These are phyloP conservation scores for Phalaenopsis hybrid DNA, from an alignment of 116 monocot species.

Conservation along the genomic window DNA sequence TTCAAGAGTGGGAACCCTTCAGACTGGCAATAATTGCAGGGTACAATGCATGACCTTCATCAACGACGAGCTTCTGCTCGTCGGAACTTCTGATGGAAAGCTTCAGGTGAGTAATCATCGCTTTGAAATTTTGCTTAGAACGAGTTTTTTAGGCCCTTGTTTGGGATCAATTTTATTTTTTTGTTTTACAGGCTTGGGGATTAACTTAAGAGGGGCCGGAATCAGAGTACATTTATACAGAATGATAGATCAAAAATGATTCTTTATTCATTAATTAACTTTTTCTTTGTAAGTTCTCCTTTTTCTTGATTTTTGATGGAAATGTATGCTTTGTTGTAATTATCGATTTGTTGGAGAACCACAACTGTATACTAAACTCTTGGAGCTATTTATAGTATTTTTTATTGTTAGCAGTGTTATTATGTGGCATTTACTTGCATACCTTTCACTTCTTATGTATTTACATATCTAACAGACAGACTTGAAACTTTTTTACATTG, in stretches of 20 bases:
- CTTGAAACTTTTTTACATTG: too few species aligned
- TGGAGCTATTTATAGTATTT: not conserved
- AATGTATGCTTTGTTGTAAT: conserved; percentile 10
- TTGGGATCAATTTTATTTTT: not conserved
- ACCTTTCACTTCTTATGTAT: too few species aligned
- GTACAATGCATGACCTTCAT: conserved; percentile 43
- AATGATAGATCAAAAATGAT: not conserved
- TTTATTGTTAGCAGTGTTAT: too few species aligned
- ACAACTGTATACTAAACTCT: not conserved
- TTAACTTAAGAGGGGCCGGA: conserved; percentile 12
- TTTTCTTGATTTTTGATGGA: not conserved
- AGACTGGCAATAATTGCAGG: conserved; percentile 18
- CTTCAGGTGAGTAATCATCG: conserved; percentile 28
- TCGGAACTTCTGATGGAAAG: conserved; percentile 49
- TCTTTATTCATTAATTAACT: conserved; percentile 12
- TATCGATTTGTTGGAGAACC: not conserved
- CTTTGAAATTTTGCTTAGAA: not conserved
- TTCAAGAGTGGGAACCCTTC: conserved; percentile 31
- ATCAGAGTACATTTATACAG: not conserved
- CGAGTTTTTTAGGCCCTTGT: too few species aligned
- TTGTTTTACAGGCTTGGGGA: conserved; percentile 35
- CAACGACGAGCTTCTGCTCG: conserved; percentile 34
- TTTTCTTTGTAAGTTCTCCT: not conserved
- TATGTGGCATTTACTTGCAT: too few species aligned
- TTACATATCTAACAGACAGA: too few species aligned